Base-by-base conservation (phyloP, 1,284 basidiomycete species). In the Earliella scabrosa region DNA sequence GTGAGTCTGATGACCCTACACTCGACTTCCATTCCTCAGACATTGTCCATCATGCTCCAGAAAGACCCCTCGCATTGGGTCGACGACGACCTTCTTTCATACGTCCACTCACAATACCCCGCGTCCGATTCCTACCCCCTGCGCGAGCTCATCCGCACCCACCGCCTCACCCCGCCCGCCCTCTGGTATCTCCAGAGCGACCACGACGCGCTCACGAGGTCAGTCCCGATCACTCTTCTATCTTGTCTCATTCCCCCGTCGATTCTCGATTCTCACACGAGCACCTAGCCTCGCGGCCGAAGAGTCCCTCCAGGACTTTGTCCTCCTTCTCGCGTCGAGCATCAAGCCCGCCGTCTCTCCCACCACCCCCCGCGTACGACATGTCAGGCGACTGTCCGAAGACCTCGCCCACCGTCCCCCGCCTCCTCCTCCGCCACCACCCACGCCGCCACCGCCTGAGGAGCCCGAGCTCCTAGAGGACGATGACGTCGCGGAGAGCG, bases 171-270 rank as follows among this genome's bases (percentile, higher is more conserved):
- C 2, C 60, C 60, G 1, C 40, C 18, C 1, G 54, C 54, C 2
- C 40, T 62, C 1, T 62, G 60, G 60, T 57, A 53, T 24, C 54
- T 62, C 1, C 54, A 62, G 21, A 26, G 38, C 3, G 54, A 56
- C 8, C 26, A n/a, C 5, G 60, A 62, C 4, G 49, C 45, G 20
- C 52, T 59, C 4, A 21, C 40, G 0, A n/a, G 16, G 60, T 62
- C 27, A 21, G 60, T 52, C n/a, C 21, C 14, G 10, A 21, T 27
- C 31, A 29, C n/a, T 6, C 16, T 18, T 11, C 24, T 34, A 9
- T n/a, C 21, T 14, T 34, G 6, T n/a, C 21, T 14, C 39, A 20
- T 34, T 27, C 27, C 20, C 16, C 39, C 16, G 39, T 41, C 50
- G 7, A 18, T 35, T 29, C 40, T 41, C 50, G 7, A 18, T 35